Base-by-base conservation (phyloP, 192 early-diverging fungal species). In the Coemansia sp. region DNA sequence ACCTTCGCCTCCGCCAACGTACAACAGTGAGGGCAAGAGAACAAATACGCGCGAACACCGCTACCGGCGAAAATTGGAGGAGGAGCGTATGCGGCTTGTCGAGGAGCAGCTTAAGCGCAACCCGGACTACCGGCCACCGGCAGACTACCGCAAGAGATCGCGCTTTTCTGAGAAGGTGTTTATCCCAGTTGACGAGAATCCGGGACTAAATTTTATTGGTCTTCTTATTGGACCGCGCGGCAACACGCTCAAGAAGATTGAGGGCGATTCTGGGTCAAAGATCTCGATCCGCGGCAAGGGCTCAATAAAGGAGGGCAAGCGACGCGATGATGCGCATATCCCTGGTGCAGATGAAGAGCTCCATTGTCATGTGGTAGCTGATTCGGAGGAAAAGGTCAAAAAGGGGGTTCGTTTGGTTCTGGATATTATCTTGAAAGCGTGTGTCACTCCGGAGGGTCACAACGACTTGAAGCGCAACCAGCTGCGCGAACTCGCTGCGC, bases 161-260 rank as follows among this genome's bases (percentile, higher is more conserved):
- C 95, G 92, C 71, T 83, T 88, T 3, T 86, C 86, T n/a, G 95
- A 97, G 51, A 99, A 99, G 80, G 87, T 97, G 19, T 97, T 92
- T 73, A 97, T 98, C 52, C 97, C 97, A 26, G 92, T 89, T 49
- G 93, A 90, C 68, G 97, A 99, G 42, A 94, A 93, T 71, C 97
- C 97, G 6, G 94, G 97, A 32, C 94, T 99, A 40, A 98, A 98
- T 74, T 99, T 99, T 79, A 98, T 99, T 75, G 97, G 97, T 39
- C 86, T 95, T 41, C 83, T 99, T 63, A 94, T 98, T 69, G 96
- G 95, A 15, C 97, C 97, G 21, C 95, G 97, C 59, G 97, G 97
- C 61, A 93, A 96, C 58, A 98, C 97, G 7, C 80, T 99, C 40
- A 98, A 98, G 69, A 94, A 94, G 69, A 95, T 99, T 85, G 95